Percentiles rank a stretch among this genome's conserved stretches.
phyloP scores from a whole-genome alignment of 768 basidiomycete genomes.

The Trametes villosa region DNA sequence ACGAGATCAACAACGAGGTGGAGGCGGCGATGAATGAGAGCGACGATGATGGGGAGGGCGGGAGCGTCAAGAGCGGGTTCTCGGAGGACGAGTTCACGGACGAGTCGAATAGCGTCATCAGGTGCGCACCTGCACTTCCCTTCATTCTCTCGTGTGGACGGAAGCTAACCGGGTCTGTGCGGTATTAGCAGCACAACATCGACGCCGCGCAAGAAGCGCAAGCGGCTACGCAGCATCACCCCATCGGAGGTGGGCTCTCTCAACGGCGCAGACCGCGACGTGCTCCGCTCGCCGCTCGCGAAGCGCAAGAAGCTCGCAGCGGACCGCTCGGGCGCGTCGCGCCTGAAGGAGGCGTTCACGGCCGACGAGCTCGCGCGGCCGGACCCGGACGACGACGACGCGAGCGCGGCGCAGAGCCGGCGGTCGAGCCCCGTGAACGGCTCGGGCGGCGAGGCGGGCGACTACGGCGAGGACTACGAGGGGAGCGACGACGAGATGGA shows the following conservation, averaged over 20 bases:
- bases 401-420: slow-evolving; percentile 9
- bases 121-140: slow-evolving; percentile 34
- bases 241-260: slow-evolving; percentile 58
- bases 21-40: slow-evolving; percentile 86
- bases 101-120: slow-evolving; percentile 51
- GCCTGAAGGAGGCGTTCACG: slow-evolving; percentile 58
- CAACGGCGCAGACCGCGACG: slow-evolving; percentile 44
- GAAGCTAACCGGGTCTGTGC: neutral
- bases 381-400: slow-evolving; percentile 10
- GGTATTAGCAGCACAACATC: slow-evolving; percentile 37
- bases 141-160: neutral
- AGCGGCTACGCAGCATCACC: slow-evolving; percentile 72
- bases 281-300: slow-evolving; percentile 68
- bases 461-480: slow-evolving; percentile 44
- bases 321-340: slow-evolving; percentile 66
- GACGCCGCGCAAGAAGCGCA: slow-evolving; percentile 58
- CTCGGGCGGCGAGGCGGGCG: slow-evolving; percentile 26
- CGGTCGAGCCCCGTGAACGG: slow-evolving; percentile 18
- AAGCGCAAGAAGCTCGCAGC: slow-evolving; percentile 80
- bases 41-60: slow-evolving; percentile 44
- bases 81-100: slow-evolving; percentile 61
- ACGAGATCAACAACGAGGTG: slow-evolving; percentile 83
- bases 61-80: slow-evolving; percentile 39
- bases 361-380: slow-evolving; percentile 24
- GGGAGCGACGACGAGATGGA: slow-evolving; percentile 54